phyloP scores from a whole-genome alignment of 2,329 filamentous ascomycete species.

The Graphiopsis chlorocephala region DNA sequence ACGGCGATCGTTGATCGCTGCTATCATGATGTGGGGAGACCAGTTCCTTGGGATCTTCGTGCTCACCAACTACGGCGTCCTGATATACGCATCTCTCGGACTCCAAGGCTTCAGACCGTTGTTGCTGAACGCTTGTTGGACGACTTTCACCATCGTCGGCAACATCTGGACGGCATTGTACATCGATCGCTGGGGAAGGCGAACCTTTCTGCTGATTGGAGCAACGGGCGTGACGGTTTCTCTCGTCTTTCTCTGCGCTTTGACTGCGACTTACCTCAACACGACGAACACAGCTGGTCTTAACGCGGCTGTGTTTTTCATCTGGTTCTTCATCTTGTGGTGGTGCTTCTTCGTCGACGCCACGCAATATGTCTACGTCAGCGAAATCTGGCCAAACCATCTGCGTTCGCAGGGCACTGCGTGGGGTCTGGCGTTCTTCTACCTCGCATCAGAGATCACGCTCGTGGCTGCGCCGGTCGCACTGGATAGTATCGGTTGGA shows the following conservation, averaged over 20 bases:
- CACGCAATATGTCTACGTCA: conserved; percentile 47
- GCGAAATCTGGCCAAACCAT: conserved; percentile 47
- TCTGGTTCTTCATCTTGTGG: conserved; percentile 41
- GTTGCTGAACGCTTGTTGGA: conserved; percentile 44
- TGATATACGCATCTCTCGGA: conserved; percentile 40
- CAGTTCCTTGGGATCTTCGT: conserved; percentile 28
- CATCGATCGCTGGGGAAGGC: conserved; percentile 40
- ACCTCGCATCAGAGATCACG: conserved; percentile 37
- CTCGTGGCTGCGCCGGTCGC: conserved; percentile 31
- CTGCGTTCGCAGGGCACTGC: conserved; percentile 39
- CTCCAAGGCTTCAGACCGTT: conserved; percentile 40
- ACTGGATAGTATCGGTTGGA: conserved; percentile 27
- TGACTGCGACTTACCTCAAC: conserved; percentile 37
- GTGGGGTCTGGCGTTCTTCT: conserved; percentile 37
- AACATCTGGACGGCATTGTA: conserved; percentile 44
- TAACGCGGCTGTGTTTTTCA: conserved; percentile 41
- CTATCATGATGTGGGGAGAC: conserved; percentile 38
- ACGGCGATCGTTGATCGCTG: conserved; percentile 40
- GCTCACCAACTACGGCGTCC: conserved; percentile 40
- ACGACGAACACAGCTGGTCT: conserved; percentile 37
- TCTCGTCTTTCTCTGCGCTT: conserved; percentile 40
- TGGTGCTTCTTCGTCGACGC: conserved; percentile 48
- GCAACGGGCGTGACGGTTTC: conserved; percentile 41
- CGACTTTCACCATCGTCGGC: conserved; percentile 40
- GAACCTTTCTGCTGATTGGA: conserved; percentile 43